Percentiles rank a stretch among this genome's conserved stretches.
These are phyloP conservation scores for Claviceps quebecensis DNA, from an alignment of 2,329 filamentous ascomycete species.

Conservation along the genomic window DNA sequence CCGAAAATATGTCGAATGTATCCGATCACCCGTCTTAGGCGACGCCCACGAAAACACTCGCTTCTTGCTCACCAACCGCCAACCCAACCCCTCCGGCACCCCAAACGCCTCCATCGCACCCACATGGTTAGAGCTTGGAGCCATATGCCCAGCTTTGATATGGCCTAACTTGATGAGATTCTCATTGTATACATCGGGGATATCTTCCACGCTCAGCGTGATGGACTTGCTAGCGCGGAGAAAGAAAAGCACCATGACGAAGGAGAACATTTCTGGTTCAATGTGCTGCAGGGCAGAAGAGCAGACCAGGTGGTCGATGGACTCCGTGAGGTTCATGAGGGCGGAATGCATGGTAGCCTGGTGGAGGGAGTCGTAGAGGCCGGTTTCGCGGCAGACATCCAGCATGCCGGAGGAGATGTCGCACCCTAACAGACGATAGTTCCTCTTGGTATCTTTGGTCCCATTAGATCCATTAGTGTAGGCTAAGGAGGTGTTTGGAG, in stretches of 20 bases:
- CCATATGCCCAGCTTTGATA: no score
- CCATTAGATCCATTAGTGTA: no score
- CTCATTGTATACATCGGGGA: background rate
- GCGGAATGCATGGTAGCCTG: background rate
- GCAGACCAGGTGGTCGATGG: background rate
- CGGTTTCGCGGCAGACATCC: background rate
- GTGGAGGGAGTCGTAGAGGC: background rate
- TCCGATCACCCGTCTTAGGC: background rate
- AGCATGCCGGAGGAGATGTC: constrained; percentile 1
- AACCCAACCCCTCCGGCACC: background rate
- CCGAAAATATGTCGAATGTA: background rate
- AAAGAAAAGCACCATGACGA: background rate
- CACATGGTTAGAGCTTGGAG: background rate
- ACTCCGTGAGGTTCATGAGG: background rate
- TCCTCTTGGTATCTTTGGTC: no score
- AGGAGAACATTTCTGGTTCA: background rate
- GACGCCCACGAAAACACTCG: background rate
- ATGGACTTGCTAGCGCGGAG: background rate
- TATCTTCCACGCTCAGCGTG: constrained; percentile 1
- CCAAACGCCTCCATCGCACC: background rate
- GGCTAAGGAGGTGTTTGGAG: no score
- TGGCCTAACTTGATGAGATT: background rate
- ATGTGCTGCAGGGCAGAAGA: background rate
- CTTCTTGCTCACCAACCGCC: background rate
- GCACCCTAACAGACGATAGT: background rate